phyloP scores from a whole-genome alignment of 1,284 basidiomycete genomes.

The Ganoderma sinense region DNA sequence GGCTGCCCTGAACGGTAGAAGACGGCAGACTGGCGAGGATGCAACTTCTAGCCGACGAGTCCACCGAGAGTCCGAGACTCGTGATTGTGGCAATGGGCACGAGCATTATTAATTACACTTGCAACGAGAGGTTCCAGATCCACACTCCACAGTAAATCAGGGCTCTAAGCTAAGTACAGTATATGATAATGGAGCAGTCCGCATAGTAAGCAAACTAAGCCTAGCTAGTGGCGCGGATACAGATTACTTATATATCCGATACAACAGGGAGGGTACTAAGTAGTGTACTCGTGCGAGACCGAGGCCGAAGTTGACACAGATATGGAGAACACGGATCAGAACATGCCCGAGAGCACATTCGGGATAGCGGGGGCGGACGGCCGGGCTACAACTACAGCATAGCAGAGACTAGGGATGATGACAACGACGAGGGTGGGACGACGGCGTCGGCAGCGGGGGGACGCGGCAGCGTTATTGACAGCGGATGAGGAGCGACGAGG shows the following conservation, averaged over 20 bases:
- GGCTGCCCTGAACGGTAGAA: no score
- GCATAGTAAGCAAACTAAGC: not conserved
- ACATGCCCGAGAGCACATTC: not conserved
- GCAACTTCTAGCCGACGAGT: no score
- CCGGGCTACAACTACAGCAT: not conserved
- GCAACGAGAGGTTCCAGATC: not conserved
- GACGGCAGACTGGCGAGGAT: not conserved
- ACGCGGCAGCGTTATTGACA: not conserved
- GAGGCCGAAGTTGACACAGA: not conserved
- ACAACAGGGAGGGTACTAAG: not conserved
- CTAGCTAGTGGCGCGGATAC: not conserved
- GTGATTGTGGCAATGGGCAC: no score
- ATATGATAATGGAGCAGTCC: not conserved
- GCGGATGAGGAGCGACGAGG: not conserved
- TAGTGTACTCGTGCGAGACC: not conserved
- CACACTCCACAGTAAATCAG: not conserved
- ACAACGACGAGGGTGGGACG: not conserved
- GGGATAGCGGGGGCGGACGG: not conserved
- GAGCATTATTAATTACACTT: no score
- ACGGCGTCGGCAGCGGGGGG: not conserved
- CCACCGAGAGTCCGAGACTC: no score
- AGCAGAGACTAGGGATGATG: not conserved
- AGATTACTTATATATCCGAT: not conserved
- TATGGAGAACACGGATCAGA: not conserved
- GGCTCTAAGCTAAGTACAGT: not conserved